Evolutionary conservation across 2,329 filamentous ascomycete species (phyloP), one percentile per base, ranked within the genome.

Genomic region (Pseudogymnoascus sp.): DNA sequence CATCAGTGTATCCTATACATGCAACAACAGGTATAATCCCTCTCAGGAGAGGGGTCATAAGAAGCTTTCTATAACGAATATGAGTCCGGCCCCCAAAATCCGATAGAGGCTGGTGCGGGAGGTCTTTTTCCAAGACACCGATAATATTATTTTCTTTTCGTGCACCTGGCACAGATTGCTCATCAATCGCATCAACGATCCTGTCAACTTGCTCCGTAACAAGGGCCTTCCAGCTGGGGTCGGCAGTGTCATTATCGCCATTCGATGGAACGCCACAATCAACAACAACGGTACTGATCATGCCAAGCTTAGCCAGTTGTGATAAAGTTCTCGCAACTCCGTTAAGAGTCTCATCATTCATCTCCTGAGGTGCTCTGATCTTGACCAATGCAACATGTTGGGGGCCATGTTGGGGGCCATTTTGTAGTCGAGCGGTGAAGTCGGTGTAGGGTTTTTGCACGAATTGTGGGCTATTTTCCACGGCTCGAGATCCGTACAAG

Each of bases 301-400:
- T 81, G 2, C 94, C 93, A 11, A 99, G 81, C 60, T 87, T 85
- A 39, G 86, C 84, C 58, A 99, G 84, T 72, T 96, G 93, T 31
- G 87, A 86, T 40, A 99, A 75, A 0, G 94, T 97, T 71, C 87
- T 85, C 4, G 88, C 90, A 62, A 97, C 84, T 1, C 91, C 92
- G 50, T 81, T 75, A 9, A 97, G 72, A 0, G 84, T 89, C 1
- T 78, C 75, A 63, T 92, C 82, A 68, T 89, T 81, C 54, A 95
- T 80, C 1, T 79, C 74, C 68, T 95, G 87, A 0, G 91, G 87
- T 44, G 83, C 82, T 60, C 88, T 84, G 61, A 99, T 79, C 74
- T 96, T 96, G 66, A 97, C 86, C 62, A 99, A 77, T 13, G 94
- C 92, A 62, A 96, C 80, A 73, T 96, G 90, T 15, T 89, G 73